These are phyloP conservation scores for Hypoxylon sp. DNA, from an alignment of 2,329 filamentous ascomycete genomes.

Conservation along the genomic window DNA sequence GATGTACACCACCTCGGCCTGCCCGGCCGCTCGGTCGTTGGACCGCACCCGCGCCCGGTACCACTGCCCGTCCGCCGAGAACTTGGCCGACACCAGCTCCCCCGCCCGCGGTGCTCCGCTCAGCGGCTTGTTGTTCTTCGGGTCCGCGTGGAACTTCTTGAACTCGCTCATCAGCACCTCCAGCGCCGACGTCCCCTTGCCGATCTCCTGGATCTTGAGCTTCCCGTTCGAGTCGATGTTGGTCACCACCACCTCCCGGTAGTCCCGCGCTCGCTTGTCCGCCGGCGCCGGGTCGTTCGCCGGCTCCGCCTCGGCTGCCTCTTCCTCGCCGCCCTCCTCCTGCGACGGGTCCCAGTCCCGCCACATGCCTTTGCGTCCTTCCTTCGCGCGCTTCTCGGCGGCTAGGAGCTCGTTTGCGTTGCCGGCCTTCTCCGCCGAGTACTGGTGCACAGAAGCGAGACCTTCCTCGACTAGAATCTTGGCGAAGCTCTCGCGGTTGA, in stretches of 20 bases:
- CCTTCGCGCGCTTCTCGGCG: constrained; percentile 89
- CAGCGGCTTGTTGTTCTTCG: constrained; percentile 78
- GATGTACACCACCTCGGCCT: constrained; percentile 90
- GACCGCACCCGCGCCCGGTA: constrained; percentile 90
- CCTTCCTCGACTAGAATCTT: constrained; percentile 94
- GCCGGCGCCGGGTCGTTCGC: constrained; percentile 61
- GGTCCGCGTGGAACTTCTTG: constrained; percentile 86
- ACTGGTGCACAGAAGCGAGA: constrained; percentile 88
- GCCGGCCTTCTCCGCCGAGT: constrained; percentile 94
- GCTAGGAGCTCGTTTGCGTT: constrained; percentile 87
- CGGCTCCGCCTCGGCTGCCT: constrained; percentile 58
- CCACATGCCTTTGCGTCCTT: constrained; percentile 87
- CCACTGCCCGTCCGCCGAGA: constrained; percentile 89
- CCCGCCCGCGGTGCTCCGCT: constrained; percentile 84
- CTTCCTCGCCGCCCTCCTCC: constrained; percentile 71
- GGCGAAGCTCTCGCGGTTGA: constrained; percentile 95
- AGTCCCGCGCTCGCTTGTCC: constrained; percentile 78
- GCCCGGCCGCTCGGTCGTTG: constrained; percentile 90
- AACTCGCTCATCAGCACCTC: constrained; percentile 91
- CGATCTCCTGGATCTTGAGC: constrained; percentile 91
- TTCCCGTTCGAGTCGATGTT: constrained; percentile 83
- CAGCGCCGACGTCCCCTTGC: constrained; percentile 82
- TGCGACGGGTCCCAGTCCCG: constrained; percentile 92
- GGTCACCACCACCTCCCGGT: constrained; percentile 92
- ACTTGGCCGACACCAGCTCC: constrained; percentile 89